Conservation (phyloP, 495 filamentous ascomycete genomes). For the Chaetomium tenue region DNA sequence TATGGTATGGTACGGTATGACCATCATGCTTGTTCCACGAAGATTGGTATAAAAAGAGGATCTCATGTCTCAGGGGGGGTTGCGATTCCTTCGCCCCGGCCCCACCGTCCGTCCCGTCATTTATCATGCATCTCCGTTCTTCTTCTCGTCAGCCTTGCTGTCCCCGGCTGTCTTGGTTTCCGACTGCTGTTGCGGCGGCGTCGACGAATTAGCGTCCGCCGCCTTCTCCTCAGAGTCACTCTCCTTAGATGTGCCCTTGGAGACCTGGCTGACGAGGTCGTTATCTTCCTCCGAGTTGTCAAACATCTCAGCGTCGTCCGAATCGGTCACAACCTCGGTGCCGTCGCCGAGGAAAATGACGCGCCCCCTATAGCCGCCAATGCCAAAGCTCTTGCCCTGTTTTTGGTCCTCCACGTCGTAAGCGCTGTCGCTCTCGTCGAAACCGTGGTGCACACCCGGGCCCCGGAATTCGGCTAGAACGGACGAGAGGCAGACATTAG, state of each 20-base stretch:
- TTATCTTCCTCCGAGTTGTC: slow-evolving; percentile 84
- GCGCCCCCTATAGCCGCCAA: slow-evolving; percentile 66
- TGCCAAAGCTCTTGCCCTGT: slow-evolving; percentile 56
- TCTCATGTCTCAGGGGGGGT: slow-evolving; percentile 2
- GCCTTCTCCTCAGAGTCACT: slow-evolving; percentile 9
- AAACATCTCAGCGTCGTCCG: slow-evolving; percentile 88
- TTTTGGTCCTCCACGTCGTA: slow-evolving; percentile 72
- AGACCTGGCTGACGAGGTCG: slow-evolving; percentile 60
- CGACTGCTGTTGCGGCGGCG: not conserved
- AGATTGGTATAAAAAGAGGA: slow-evolving; percentile 17
- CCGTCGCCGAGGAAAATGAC: slow-evolving; percentile 95
- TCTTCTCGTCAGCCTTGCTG: slow-evolving; percentile 12
- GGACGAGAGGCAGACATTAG: slow-evolving; percentile 35
- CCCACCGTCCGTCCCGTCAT: not conserved
- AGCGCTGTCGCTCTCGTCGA: slow-evolving; percentile 88
- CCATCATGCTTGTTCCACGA: slow-evolving; percentile 17
- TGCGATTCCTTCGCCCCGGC: not conserved
- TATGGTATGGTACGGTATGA: slow-evolving; percentile 11
- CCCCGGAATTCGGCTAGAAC: slow-evolving; percentile 88
- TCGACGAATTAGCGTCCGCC: slow-evolving; percentile 3
- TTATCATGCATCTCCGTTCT: slow-evolving; percentile 13
- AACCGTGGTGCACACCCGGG: slow-evolving; percentile 83
- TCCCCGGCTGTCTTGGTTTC: slow-evolving; percentile 6
- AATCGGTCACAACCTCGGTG: slow-evolving; percentile 80
- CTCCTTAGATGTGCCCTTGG: slow-evolving; percentile 37